These are phyloP conservation scores for Amanita rubescens DNA, from an alignment of 768 basidiomycete species.

Conservation along the genomic window DNA sequence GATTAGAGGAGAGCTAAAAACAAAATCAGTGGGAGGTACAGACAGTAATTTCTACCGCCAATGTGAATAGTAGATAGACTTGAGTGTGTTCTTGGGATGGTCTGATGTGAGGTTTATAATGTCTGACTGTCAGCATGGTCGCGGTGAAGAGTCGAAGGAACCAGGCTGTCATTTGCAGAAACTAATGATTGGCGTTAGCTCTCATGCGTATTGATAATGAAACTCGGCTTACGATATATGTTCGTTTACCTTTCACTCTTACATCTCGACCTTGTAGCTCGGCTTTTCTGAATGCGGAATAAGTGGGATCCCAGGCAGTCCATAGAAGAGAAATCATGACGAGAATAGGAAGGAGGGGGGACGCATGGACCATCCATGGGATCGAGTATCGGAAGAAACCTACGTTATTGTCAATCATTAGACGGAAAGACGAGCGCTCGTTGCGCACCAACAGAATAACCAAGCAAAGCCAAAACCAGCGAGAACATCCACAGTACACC, in stretches of 20 bases:
- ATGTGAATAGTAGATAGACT: constrained; percentile 39
- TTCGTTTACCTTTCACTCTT: constrained; percentile 53
- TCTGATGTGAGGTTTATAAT: constrained; percentile 30
- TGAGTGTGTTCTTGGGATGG: constrained; percentile 21
- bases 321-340: constrained; percentile 60
- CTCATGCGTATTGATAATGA: neutral
- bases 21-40: constrained; percentile 17
- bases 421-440: neutral
- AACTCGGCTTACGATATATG: constrained; percentile 49
- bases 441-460: constrained; percentile 41
- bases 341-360: constrained; percentile 41
- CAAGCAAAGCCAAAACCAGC: constrained; percentile 32
- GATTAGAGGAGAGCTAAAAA: neutral
- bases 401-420: neutral
- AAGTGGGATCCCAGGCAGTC: constrained; percentile 85
- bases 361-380: neutral
- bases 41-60: constrained; percentile 51
- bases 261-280: constrained; percentile 67
- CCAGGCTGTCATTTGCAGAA: constrained; percentile 56
- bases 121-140: constrained; percentile 33
- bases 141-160: constrained; percentile 45
- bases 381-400: neutral
- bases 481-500: constrained; percentile 60
- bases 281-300: constrained; percentile 49
- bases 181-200: constrained; percentile 26